Conservation (phyloP, 805 yeast genomes). For the Osmozyma mogii region DNA sequence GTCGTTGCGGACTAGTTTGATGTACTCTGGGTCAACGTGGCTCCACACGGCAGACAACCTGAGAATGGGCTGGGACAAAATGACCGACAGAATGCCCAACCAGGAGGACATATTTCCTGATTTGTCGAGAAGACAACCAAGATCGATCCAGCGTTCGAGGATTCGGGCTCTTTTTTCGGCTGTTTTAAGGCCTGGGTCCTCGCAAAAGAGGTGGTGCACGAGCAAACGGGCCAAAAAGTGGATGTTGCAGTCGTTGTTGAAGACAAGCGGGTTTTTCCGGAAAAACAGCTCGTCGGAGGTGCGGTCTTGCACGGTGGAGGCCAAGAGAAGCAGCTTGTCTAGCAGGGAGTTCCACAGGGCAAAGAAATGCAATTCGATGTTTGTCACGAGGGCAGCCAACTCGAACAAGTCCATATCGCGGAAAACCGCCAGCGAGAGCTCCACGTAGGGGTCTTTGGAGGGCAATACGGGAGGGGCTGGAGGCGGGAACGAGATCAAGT, state of each 20-base stretch:
- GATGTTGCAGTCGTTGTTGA: constrained; percentile 54
- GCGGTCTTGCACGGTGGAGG: constrained; percentile 29
- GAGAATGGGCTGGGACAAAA: constrained; percentile 76
- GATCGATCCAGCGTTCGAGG: constrained; percentile 74
- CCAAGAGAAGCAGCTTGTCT: constrained; percentile 68
- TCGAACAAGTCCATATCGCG: constrained; percentile 40
- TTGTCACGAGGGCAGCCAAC: constrained; percentile 57
- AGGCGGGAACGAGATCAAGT: constrained; percentile 13
- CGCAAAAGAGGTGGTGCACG: constrained; percentile 59
- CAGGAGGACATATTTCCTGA: constrained; percentile 91
- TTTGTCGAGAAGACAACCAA: constrained; percentile 70
- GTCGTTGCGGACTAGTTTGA: constrained; percentile 60
- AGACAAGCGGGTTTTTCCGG: constrained; percentile 66
- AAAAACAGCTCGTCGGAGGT: constrained; percentile 26
- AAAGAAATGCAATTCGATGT: constrained; percentile 60
- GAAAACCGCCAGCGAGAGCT: constrained; percentile 43
- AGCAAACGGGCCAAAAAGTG: constrained; percentile 75
- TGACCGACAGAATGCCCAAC: constrained; percentile 79
- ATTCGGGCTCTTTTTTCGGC: constrained; percentile 51
- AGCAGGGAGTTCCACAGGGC: constrained; percentile 67
- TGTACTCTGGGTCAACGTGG: constrained; percentile 48
- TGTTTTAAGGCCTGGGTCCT: constrained; percentile 20
- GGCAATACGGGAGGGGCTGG: constrained; percentile 1
- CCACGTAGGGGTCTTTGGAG: constrained; percentile 17
- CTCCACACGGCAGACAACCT: constrained; percentile 74